Evolutionary conservation across 2,329 filamentous ascomycete species (phyloP).

Genomic region (Sporothrix schenckii): DNA sequence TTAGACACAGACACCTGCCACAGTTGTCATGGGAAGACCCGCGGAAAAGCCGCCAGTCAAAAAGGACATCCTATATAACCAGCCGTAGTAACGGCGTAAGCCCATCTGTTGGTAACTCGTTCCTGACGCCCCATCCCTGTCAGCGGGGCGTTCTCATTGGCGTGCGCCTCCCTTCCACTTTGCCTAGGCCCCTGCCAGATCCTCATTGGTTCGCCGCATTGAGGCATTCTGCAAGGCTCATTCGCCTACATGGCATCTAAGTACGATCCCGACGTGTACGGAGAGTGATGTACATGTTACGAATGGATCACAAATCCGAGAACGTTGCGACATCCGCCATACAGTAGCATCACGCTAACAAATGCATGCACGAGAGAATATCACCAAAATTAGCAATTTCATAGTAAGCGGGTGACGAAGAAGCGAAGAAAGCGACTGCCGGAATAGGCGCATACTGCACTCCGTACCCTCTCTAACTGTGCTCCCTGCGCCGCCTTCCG

Average conservation of each 20-base stretch:
- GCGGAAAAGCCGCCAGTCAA: not conserved
- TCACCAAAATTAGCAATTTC: constrained; percentile 21
- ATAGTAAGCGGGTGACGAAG: constrained; percentile 12
- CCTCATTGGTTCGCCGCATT: constrained; percentile 24
- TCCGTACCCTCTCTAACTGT: not conserved
- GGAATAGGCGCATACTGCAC: not conserved
- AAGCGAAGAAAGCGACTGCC: constrained; percentile 13
- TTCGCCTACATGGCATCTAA: not conserved
- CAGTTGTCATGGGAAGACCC: too few relatives aligned
- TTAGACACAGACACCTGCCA: too few relatives aligned
- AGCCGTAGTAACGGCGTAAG: not conserved
- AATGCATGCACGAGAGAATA: not conserved
- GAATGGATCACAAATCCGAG: not conserved
- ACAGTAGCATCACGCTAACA: constrained; percentile 2
- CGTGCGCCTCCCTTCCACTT: not conserved
- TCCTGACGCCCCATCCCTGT: constrained; percentile 12
- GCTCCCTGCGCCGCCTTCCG: not conserved
- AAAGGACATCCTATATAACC: not conserved
- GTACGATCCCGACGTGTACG: too few relatives aligned
- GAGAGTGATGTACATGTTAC: not conserved
- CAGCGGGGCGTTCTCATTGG: constrained; percentile 10
- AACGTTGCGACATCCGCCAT: not conserved
- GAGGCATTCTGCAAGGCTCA: constrained; percentile 31
- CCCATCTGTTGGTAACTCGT: too few relatives aligned
- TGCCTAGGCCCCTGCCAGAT: constrained; percentile 2